Conservation (phyloP, 305 asterid species). For the Fraxinus albicans region DNA sequence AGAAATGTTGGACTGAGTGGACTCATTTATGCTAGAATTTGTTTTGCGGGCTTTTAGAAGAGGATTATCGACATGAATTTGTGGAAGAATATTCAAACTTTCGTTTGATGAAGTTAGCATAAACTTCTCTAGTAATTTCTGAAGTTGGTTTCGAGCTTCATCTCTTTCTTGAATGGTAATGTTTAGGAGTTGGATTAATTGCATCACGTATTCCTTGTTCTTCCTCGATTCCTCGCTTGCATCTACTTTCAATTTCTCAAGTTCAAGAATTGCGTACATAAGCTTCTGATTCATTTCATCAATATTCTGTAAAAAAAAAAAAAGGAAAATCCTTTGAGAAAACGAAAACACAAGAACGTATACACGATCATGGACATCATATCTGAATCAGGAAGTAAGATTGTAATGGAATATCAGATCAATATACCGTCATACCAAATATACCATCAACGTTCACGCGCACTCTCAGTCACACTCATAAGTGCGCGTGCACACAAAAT, state of each 20-base stretch:
- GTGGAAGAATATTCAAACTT: background rate
- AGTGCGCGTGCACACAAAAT: background rate
- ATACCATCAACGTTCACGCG: background rate
- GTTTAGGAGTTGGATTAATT: slow-evolving; percentile 23
- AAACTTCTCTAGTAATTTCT: slow-evolving; percentile 21
- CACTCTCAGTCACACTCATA: background rate
- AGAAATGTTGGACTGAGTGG: slow-evolving; percentile 37
- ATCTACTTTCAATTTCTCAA: slow-evolving; percentile 60
- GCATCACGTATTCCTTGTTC: slow-evolving; percentile 37
- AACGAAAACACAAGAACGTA: background rate
- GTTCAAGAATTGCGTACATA: slow-evolving; percentile 50
- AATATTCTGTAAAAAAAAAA: slow-evolving; percentile 28
- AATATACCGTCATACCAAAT: background rate
- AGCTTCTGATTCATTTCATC: slow-evolving; percentile 68
- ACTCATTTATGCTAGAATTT: slow-evolving; percentile 18
- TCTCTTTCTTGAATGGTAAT: slow-evolving; percentile 30
- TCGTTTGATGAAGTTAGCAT: background rate
- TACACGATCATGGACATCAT: background rate
- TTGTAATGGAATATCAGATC: background rate
- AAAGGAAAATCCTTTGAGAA: background rate
- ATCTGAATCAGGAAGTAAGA: background rate
- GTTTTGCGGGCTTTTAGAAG: background rate
- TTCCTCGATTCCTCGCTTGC: slow-evolving; percentile 51
- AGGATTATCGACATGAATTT: background rate
- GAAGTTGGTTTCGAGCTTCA: slow-evolving; percentile 34